Percentiles rank a stretch among this genome's conserved stretches.
Conservation (phyloP, 805 yeast species). For the Candida andamanensis region DNA sequence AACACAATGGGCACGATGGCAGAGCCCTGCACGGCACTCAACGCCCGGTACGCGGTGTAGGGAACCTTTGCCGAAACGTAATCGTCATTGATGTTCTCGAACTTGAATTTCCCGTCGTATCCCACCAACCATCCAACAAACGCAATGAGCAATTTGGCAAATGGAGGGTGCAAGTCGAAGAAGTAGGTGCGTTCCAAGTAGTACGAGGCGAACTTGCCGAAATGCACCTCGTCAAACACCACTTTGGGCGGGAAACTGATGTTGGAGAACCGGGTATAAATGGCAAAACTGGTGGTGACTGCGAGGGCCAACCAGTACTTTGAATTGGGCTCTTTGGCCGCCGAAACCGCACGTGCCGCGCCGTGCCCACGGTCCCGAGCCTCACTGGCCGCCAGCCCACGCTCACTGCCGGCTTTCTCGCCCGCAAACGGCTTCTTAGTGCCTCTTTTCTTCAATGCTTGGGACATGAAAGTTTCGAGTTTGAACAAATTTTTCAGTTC, state of each 20-base stretch:
- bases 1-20: conserved; percentile 80
- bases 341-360: no score
- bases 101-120: conserved; percentile 87
- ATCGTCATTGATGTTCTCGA: conserved; percentile 81
- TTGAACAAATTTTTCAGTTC: no score
- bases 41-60: conserved; percentile 73
- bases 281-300: conserved; percentile 38
- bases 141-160: conserved; percentile 90
- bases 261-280: conserved; percentile 53
- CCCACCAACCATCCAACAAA: conserved; percentile 85
- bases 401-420: conserved; percentile 1
- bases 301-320: conserved; percentile 32
- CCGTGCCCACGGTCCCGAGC: no score
- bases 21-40: conserved; percentile 78
- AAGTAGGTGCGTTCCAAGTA: conserved; percentile 87
- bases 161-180: conserved; percentile 97
- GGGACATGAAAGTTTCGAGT: no score
- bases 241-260: conserved; percentile 67
- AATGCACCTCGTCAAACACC: conserved; percentile 84
- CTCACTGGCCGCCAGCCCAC: no score
- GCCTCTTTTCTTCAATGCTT: conserved; percentile 2
- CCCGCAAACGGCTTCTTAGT: conserved; percentile 2
- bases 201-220: conserved; percentile 80
- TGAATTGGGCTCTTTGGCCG: conserved; percentile 25
- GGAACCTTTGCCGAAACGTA: conserved; percentile 80